Evolutionary conservation across 1,284 basidiomycete genomes (phyloP).

Genomic region (Mycena sp.): DNA sequence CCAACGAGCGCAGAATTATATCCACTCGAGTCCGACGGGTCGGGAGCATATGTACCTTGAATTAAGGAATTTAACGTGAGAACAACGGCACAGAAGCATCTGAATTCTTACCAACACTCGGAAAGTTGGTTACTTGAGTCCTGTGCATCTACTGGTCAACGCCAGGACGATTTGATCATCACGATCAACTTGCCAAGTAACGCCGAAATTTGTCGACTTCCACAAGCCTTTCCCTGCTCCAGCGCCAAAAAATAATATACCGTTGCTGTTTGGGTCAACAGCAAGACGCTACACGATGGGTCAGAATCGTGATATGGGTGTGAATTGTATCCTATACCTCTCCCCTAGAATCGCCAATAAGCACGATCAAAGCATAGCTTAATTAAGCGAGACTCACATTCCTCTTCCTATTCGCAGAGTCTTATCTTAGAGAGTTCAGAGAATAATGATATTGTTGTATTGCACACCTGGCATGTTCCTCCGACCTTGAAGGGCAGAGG

Average conservation of each 20-base stretch:
- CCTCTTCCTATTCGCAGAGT: too few relatives aligned
- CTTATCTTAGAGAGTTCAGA: too few relatives aligned
- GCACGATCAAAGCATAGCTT: too few relatives aligned
- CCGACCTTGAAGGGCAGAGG: constrained; percentile 70
- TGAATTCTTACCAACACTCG: constrained; percentile 55
- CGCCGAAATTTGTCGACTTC: constrained; percentile 68
- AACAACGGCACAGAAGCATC: too few relatives aligned
- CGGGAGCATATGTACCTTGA: constrained; percentile 62
- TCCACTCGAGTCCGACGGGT: constrained; percentile 63
- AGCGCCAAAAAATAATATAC: constrained; percentile 69
- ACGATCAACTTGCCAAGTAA: constrained; percentile 36
- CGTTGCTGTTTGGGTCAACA: constrained; percentile 70
- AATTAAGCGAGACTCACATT: too few relatives aligned
- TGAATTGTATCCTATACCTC: constrained; percentile 39
- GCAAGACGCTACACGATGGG: constrained; percentile 58
- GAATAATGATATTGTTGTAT: too few relatives aligned
- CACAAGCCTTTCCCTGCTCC: constrained; percentile 70
- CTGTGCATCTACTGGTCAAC: neutral
- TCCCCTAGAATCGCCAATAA: constrained; percentile 40
- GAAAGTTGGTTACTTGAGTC: constrained; percentile 62
- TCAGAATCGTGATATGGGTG: neutral
- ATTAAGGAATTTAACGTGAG: neutral
- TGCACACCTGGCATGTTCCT: constrained; percentile 77
- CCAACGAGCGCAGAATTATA: constrained; percentile 60
- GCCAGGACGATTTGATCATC: neutral